Percentiles rank a stretch among this genome's conserved stretches.
phyloP scores from a whole-genome alignment of 2,329 filamentous ascomycete species.

The Zymoseptoria passerinii region DNA sequence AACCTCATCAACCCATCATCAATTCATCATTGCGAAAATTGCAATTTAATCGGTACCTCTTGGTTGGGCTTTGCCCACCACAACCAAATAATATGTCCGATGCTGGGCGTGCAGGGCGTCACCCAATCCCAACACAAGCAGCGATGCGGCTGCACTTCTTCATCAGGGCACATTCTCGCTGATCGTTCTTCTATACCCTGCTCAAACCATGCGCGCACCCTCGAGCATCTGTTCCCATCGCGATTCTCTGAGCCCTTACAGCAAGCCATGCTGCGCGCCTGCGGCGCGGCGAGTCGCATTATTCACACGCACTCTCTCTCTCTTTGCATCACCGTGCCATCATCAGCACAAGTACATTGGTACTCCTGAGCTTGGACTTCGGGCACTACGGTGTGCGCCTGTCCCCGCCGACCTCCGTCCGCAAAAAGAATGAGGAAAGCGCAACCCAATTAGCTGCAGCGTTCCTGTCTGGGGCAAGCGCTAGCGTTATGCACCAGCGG shows the following conservation, averaged over 20 bases:
- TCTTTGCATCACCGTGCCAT: constrained; percentile 6
- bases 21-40: neutral
- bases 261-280: neutral
- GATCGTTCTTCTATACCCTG: neutral
- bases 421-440: neutral
- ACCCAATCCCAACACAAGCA: neutral
- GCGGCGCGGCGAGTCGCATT: neutral
- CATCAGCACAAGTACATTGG: neutral
- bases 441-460: neutral
- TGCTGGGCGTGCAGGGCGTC: neutral
- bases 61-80: neutral
- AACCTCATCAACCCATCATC: neutral
- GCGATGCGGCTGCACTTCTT: neutral
- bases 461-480: neutral
- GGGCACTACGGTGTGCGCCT: neutral
- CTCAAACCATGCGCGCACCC: neutral
- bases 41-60: neutral
- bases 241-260: neutral
- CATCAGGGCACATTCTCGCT: neutral
- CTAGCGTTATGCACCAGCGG: neutral
- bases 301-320: neutral
- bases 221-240: neutral
- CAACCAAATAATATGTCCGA: neutral
- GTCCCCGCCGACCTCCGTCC: neutral
- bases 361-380: neutral